phyloP scores from a whole-genome alignment of 2,329 filamentous ascomycete species.

The Talaromyces amestolkiae region DNA sequence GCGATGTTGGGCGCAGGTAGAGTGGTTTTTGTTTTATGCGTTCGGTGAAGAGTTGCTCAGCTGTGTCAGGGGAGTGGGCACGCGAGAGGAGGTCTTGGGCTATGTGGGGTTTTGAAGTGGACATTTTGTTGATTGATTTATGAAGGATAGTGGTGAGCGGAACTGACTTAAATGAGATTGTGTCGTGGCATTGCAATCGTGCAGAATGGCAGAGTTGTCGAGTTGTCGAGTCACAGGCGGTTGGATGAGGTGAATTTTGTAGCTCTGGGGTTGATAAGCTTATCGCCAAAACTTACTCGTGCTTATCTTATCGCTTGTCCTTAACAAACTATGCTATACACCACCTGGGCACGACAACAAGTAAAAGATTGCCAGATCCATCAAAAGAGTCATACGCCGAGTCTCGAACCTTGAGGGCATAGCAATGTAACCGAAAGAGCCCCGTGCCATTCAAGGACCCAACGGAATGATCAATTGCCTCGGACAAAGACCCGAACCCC shows the following conservation, averaged over 20 bases:
- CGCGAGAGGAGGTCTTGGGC: constrained; percentile 68
- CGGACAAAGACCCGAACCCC: neutral
- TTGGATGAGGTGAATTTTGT: neutral
- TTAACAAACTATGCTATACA: neutral
- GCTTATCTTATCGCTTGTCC: neutral
- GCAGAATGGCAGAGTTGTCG: neutral
- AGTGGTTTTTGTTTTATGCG: constrained; percentile 81
- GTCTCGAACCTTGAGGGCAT: neutral
- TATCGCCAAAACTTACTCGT: neutral
- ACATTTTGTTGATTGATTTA: constrained; percentile 7
- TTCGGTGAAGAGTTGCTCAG: constrained; percentile 71
- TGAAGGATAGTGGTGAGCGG: neutral
- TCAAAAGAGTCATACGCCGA: neutral
- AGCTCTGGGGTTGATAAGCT: neutral
- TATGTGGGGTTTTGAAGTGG: constrained; percentile 37
- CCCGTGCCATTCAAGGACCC: neutral
- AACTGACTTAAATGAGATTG: neutral
- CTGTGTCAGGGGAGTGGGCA: constrained; percentile 73
- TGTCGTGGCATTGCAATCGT: neutral
- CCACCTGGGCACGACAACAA: neutral
- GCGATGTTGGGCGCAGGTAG: constrained; percentile 72
- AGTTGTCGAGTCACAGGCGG: neutral
- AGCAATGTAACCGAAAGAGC: neutral
- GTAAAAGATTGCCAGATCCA: neutral
- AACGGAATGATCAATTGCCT: neutral